These are phyloP conservation scores for Nicotiana noctiflora DNA, from an alignment of 257 asterid genomes.

Conservation along the genomic window DNA sequence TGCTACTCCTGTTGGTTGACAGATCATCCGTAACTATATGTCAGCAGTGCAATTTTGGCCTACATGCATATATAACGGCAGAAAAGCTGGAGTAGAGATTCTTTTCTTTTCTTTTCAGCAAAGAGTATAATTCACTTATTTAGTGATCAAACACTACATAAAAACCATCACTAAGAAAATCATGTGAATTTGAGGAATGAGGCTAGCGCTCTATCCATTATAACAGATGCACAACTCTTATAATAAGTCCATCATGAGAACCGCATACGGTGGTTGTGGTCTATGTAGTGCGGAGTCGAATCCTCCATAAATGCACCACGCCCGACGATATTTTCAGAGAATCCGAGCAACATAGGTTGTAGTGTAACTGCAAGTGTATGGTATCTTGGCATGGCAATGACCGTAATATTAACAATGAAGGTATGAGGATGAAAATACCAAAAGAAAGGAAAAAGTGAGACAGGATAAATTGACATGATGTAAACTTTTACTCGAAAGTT, in stretches of 20 bases:
- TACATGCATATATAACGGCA: not conserved
- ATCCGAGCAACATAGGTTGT: not conserved
- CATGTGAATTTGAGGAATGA: not conserved
- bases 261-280: not conserved
- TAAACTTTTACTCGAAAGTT: not conserved
- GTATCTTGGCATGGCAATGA: not conserved
- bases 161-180: not conserved
- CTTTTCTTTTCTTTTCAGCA: constrained; percentile 4
- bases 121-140: not conserved
- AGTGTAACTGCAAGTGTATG: not conserved
- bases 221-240: not conserved
- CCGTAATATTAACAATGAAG: not conserved
- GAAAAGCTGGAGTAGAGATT: constrained; percentile 6
- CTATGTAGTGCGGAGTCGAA: no score
- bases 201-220: not conserved
- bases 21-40: not conserved
- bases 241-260: not conserved
- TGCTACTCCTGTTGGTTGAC: constrained; percentile 64
- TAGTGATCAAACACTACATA: not conserved
- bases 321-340: no score
- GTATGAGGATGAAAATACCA: not conserved
- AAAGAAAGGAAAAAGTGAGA: not conserved
- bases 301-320: no score
- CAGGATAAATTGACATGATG: not conserved
- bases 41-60: not conserved